Percentiles rank a stretch among this genome's conserved stretches.
phyloP scores from a whole-genome alignment of 2,329 filamentous ascomycete genomes.

The Botrytis byssoidea region DNA sequence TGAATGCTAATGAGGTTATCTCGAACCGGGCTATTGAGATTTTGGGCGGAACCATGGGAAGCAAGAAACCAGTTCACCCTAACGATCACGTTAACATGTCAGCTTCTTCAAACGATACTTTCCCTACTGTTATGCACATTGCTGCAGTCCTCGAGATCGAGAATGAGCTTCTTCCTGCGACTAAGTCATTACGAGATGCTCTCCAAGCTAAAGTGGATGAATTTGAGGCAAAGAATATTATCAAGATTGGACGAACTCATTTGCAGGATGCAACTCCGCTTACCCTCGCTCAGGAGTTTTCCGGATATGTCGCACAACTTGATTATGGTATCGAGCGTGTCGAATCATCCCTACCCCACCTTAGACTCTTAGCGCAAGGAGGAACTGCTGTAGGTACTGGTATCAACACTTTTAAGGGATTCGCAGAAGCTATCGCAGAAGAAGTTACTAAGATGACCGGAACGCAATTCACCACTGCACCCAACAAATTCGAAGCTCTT shows the following conservation, averaged over 20 bases:
- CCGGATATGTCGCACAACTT: slow-evolving; percentile 92
- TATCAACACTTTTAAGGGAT: slow-evolving; percentile 95
- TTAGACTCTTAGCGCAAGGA: slow-evolving; percentile 86
- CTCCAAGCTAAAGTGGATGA: slow-evolving; percentile 85
- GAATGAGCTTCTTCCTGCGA: slow-evolving; percentile 75
- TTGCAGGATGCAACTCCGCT: slow-evolving; percentile 95
- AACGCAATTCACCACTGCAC: slow-evolving; percentile 89
- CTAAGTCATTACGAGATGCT: slow-evolving; percentile 77
- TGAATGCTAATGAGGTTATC: slow-evolving; percentile 99
- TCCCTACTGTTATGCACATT: slow-evolving; percentile 99
- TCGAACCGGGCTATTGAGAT: slow-evolving; percentile 99
- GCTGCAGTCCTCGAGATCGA: slow-evolving; percentile 93
- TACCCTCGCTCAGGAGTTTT: slow-evolving; percentile 96
- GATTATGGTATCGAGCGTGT: slow-evolving; percentile 87
- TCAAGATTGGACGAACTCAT: slow-evolving; percentile 98
- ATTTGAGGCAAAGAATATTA: slow-evolving; percentile 82
- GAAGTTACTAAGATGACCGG: slow-evolving; percentile 93
- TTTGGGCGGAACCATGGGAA: slow-evolving; percentile 86
- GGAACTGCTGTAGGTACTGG: slow-evolving; percentile 96
- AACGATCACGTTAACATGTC: slow-evolving; percentile 99
- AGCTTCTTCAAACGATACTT: slow-evolving; percentile 97
- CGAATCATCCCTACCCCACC: slow-evolving; percentile 76
- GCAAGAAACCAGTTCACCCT: slow-evolving; percentile 97
- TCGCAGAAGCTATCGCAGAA: slow-evolving; percentile 86
- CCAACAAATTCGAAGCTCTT: slow-evolving; percentile 98